A percentile compares a stretch with the other conserved stretches of the same genome.
These are phyloP conservation scores for Hypoxylon sp. DNA, from an alignment of 2,329 filamentous ascomycete genomes.

Conservation along the genomic window DNA sequence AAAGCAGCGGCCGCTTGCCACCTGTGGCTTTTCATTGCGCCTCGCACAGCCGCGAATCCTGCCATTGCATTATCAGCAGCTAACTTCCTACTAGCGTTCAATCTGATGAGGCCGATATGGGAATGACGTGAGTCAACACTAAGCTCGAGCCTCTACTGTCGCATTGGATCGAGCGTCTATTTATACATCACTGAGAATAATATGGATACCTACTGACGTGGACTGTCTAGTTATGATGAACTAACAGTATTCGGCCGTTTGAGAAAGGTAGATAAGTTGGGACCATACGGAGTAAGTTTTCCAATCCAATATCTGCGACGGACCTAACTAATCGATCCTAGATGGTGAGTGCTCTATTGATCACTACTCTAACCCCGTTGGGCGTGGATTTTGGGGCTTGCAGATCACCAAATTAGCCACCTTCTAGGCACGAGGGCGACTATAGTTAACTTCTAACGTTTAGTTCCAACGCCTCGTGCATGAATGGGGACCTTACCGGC, in stretches of 20 bases:
- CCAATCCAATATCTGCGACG: background rate
- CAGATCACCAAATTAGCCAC: background rate
- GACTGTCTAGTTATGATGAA: slow-evolving; percentile 59
- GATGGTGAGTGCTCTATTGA: slow-evolving; percentile 2
- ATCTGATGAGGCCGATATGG: slow-evolving; percentile 66
- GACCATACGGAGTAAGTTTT: slow-evolving; percentile 59
- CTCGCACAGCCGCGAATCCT: background rate
- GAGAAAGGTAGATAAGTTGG: slow-evolving; percentile 63
- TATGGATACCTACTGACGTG: background rate
- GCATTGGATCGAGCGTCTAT: background rate
- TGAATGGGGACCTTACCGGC: slow-evolving; percentile 59
- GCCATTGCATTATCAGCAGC: background rate
- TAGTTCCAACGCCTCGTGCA: slow-evolving; percentile 62
- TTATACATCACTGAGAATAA: background rate
- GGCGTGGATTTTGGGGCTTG: background rate
- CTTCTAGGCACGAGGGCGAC: background rate
- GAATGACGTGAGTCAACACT: slow-evolving; percentile 58
- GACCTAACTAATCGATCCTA: background rate
- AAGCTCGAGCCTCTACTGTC: background rate
- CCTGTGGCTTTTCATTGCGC: too few species aligned
- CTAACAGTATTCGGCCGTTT: slow-evolving; percentile 58
- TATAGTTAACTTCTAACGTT: background rate
- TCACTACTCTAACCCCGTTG: background rate
- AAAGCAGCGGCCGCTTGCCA: background rate
- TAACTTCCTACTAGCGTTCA: slow-evolving; percentile 53